Conservation (phyloP, 139 green algal species). For the Volvox reticuliferus region DNA sequence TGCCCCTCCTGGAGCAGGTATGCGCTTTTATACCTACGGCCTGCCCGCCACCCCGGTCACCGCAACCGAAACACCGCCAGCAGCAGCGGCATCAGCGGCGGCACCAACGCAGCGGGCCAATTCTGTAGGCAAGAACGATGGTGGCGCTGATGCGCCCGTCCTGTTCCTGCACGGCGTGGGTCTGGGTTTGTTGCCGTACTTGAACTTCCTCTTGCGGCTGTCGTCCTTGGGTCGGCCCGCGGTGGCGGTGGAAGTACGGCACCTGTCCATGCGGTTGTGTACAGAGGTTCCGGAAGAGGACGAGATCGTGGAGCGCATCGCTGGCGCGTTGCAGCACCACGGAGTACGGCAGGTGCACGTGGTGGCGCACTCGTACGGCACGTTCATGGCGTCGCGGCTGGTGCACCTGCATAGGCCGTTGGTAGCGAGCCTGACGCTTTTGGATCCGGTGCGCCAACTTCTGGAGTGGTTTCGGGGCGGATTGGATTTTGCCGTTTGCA, state of each 20-base stretch:
- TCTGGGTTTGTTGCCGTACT: constrained; percentile 64
- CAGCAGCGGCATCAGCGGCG: too few relatives aligned
- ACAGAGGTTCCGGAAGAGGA: constrained; percentile 32
- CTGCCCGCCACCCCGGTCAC: neutral
- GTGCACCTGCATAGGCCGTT: constrained; percentile 18
- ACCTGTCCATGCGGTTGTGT: constrained; percentile 59
- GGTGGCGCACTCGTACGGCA: constrained; percentile 55
- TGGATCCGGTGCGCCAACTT: constrained; percentile 46
- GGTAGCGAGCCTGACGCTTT: constrained; percentile 41
- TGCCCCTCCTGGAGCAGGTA: neutral
- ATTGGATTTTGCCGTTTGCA: too few relatives aligned
- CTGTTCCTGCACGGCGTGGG: constrained; percentile 71
- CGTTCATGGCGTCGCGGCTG: constrained; percentile 51
- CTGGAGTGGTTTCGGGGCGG: too few relatives aligned
- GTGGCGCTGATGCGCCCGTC: constrained; percentile 35
- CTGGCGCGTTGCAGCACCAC: neutral
- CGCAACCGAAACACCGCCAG: neutral
- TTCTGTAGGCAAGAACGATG: too few relatives aligned
- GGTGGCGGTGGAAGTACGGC: constrained; percentile 58
- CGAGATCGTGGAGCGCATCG: neutral
- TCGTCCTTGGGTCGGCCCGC: constrained; percentile 43
- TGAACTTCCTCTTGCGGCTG: constrained; percentile 55
- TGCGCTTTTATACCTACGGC: constrained; percentile 53
- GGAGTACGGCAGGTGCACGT: neutral
- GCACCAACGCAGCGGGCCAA: too few relatives aligned